A percentile compares a stretch with the other conserved stretches of the same genome.
phyloP scores from a whole-genome alignment of 2,329 filamentous ascomycete species.

The Aspergillus pseudoviridinutans region DNA sequence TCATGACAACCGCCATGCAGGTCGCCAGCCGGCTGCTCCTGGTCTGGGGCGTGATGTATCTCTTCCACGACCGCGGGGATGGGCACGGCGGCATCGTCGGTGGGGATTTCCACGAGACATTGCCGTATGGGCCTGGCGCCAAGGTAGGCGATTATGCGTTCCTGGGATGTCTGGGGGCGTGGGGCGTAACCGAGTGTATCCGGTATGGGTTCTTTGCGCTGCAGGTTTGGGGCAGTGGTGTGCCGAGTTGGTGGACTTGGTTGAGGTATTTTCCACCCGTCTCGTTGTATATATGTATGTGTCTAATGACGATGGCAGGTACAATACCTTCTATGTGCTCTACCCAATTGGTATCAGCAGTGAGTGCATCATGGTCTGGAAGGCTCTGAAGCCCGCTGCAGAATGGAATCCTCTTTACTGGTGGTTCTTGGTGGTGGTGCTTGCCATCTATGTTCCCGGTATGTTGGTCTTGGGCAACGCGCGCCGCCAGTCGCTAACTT shows the following conservation, averaged over 20 bases:
- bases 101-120: conserved; percentile 10
- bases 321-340: conserved; percentile 89
- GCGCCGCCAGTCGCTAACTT: conserved; percentile 9
- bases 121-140: conserved; percentile 3
- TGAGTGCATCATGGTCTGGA: conserved; percentile 77
- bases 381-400: conserved; percentile 60
- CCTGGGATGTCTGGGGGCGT: conserved; percentile 64
- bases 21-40: conserved; percentile 82
- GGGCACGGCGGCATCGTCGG: conserved; percentile 47
- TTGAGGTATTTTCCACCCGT: conserved; percentile 20
- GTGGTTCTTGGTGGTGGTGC: conserved; percentile 59
- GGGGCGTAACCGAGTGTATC: conserved; percentile 87
- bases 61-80: conserved; percentile 67
- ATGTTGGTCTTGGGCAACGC: conserved; percentile 31
- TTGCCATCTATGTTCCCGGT: conserved; percentile 79
- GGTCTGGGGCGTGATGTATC: conserved; percentile 77
- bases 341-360: conserved; percentile 89
- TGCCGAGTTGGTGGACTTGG: conserved; percentile 69
- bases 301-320: conserved; percentile 32
- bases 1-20: conserved; percentile 85
- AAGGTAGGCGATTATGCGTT: conserved; percentile 40
- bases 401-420: conserved; percentile 49
- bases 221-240: conserved; percentile 51
- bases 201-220: conserved; percentile 89
- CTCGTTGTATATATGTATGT: neutral